Conservation (phyloP, 768 basidiomycete species). For the Coprinopsis marcescibilis region DNA sequence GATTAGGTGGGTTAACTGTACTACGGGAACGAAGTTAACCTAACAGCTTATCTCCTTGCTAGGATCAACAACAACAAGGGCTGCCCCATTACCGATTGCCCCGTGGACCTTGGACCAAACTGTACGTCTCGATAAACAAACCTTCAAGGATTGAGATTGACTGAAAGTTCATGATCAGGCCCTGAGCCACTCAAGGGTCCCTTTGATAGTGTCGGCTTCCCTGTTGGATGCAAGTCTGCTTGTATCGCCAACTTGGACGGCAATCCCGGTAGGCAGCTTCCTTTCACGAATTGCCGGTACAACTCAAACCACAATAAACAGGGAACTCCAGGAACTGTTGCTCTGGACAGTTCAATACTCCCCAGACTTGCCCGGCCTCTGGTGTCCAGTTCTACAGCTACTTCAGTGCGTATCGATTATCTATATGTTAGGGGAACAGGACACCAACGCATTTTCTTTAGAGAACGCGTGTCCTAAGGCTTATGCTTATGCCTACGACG, state of each 20-base stretch:
- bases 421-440: neutral
- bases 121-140: conserved; percentile 18
- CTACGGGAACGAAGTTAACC: neutral
- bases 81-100: conserved; percentile 51
- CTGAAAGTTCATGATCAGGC: conserved; percentile 27
- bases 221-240: conserved; percentile 58
- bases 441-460: neutral
- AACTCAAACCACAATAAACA: conserved; percentile 13
- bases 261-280: conserved; percentile 28
- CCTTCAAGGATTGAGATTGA: conserved; percentile 1
- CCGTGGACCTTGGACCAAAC: conserved; percentile 54
- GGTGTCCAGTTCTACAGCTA: conserved; percentile 26
- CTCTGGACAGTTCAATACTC: conserved; percentile 45
- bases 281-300: conserved; percentile 1
- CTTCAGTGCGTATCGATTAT: conserved; percentile 15
- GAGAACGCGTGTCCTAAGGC: conserved; percentile 34
- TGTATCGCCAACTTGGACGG: conserved; percentile 42
- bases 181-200: conserved; percentile 50
- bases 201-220: conserved; percentile 43
- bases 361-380: conserved; percentile 45
- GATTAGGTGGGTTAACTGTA: conserved; percentile 18
- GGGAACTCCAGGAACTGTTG: conserved; percentile 63
- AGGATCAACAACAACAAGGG: conserved; percentile 48
- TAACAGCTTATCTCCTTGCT: neutral
- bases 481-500: conserved; percentile 54